A percentile compares a stretch with the other conserved stretches of the same genome.
Conservation (phyloP, 1,139 yeast genomes). For the Suzukiozyma palmioleophila region DNA sequence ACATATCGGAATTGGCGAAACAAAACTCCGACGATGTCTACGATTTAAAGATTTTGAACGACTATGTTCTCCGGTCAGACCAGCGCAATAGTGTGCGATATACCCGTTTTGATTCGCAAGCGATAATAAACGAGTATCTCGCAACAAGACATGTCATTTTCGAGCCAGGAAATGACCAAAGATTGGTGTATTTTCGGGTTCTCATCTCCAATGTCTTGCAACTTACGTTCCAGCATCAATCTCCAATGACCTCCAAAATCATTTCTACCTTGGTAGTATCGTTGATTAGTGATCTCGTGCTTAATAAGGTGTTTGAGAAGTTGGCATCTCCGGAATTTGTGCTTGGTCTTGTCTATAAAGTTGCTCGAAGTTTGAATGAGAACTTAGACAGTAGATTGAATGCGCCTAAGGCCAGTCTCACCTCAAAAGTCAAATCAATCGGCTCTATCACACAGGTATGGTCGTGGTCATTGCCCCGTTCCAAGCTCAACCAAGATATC, state of each 20-base stretch:
- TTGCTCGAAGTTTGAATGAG: neutral
- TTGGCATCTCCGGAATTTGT: conserved; percentile 30
- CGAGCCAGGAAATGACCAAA: conserved; percentile 6
- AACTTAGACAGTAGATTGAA: conserved; percentile 3
- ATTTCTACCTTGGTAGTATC: conserved; percentile 23
- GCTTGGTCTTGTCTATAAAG: conserved; percentile 13
- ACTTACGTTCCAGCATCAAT: conserved; percentile 14
- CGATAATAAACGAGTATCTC: conserved; percentile 13
- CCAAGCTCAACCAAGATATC: conserved; percentile 4
- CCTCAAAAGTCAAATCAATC: conserved; percentile 9
- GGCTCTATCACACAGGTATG: neutral
- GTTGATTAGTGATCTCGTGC: conserved; percentile 32
- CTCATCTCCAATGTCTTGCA: conserved; percentile 20
- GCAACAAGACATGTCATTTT: conserved; percentile 17
- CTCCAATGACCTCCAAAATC: conserved; percentile 25
- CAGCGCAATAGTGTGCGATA: conserved; percentile 9
- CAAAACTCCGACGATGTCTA: conserved; percentile 7
- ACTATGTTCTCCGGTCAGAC: conserved; percentile 6
- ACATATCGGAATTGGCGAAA: conserved; percentile 19
- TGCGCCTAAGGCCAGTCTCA: conserved; percentile 10
- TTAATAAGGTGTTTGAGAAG: conserved; percentile 24
- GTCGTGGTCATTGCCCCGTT: conserved; percentile 3
- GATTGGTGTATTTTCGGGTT: conserved; percentile 21
- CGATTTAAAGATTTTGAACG: conserved; percentile 14
- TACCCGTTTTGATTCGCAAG: conserved; percentile 4